Evolutionary conservation across 2,329 filamentous ascomycete genomes (phyloP).

Genomic region (Lecanicillium sp.): DNA sequence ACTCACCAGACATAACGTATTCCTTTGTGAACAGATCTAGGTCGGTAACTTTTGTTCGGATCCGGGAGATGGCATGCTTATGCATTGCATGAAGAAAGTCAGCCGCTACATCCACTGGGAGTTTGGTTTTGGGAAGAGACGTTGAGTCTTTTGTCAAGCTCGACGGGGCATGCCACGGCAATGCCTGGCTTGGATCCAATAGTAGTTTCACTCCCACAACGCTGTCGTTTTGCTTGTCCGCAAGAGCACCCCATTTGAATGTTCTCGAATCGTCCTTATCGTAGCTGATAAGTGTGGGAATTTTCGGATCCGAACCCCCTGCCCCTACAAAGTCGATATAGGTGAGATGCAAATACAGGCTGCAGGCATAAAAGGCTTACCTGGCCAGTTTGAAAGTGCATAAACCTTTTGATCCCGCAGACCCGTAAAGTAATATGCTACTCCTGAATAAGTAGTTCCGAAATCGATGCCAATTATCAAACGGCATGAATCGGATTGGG

Average conservation of each 20-base stretch:
- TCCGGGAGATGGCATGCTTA: conserved; percentile 10
- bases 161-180: conserved; percentile 9
- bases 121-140: conserved; percentile 11
- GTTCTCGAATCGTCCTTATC: background rate
- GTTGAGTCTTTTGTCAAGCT: conserved; percentile 2
- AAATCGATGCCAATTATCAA: conserved; percentile 2
- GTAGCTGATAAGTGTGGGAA: conserved; percentile 14
- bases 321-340: background rate
- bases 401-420: background rate
- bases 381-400: conserved; percentile 12
- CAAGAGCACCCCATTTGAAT: conserved; percentile 12
- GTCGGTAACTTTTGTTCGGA: conserved; percentile 10
- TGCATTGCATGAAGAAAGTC: conserved; percentile 12
- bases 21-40: conserved; percentile 10
- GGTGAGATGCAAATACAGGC: too few species aligned
- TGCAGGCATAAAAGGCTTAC: conserved; percentile 9
- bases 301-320: too few species aligned
- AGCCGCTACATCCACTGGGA: conserved; percentile 10
- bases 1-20: conserved; percentile 12
- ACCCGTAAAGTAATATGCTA: conserved; percentile 1
- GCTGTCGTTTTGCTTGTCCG: conserved; percentile 2
- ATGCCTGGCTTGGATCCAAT: conserved; percentile 10
- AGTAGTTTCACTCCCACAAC: conserved; percentile 14
- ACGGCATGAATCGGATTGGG: background rate
- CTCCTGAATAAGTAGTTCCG: conserved; percentile 2